phyloP scores from a whole-genome alignment of 1,284 basidiomycete genomes.

The Marasmius fiardii region DNA sequence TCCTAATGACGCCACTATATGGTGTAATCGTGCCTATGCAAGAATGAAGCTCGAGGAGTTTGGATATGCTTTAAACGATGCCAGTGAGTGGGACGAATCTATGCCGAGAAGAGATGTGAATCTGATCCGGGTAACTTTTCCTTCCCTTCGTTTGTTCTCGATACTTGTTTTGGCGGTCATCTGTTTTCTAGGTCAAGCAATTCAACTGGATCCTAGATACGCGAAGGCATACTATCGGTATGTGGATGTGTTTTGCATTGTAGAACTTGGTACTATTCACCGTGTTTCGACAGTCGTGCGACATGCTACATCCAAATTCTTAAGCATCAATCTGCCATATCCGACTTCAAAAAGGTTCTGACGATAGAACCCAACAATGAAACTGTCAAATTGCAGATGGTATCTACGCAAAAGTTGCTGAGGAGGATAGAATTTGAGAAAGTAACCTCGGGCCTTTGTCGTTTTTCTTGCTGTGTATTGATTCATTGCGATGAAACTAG shows the following conservation, averaged over 20 bases:
- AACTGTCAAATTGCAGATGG: constrained; percentile 76
- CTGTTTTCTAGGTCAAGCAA: constrained; percentile 66
- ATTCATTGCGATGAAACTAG: constrained; percentile 30
- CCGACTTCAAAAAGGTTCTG: constrained; percentile 86
- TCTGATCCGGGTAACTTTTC: background rate
- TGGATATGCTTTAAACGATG: constrained; percentile 78
- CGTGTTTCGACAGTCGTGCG: constrained; percentile 60
- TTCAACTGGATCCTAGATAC: constrained; percentile 87
- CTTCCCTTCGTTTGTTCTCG: background rate
- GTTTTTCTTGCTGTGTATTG: background rate
- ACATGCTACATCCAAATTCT: constrained; percentile 90
- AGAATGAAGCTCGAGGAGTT: constrained; percentile 81
- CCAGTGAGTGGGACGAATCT: constrained; percentile 47
- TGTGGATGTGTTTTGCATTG: background rate
- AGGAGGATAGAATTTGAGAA: constrained; percentile 88
- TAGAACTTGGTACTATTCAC: background rate
- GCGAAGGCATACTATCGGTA: constrained; percentile 89
- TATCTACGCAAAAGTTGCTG: constrained; percentile 88
- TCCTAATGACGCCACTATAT: constrained; percentile 71
- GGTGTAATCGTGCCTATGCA: constrained; percentile 79
- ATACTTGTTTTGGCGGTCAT: constrained; percentile 48
- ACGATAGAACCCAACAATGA: constrained; percentile 88
- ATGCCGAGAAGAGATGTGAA: background rate
- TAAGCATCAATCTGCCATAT: constrained; percentile 79
- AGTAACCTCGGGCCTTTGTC: constrained; percentile 34